A percentile compares a stretch with the other conserved stretches of the same genome.
Conservation (phyloP, 495 filamentous ascomycete genomes). For the Penicillium simplicissimum region DNA sequence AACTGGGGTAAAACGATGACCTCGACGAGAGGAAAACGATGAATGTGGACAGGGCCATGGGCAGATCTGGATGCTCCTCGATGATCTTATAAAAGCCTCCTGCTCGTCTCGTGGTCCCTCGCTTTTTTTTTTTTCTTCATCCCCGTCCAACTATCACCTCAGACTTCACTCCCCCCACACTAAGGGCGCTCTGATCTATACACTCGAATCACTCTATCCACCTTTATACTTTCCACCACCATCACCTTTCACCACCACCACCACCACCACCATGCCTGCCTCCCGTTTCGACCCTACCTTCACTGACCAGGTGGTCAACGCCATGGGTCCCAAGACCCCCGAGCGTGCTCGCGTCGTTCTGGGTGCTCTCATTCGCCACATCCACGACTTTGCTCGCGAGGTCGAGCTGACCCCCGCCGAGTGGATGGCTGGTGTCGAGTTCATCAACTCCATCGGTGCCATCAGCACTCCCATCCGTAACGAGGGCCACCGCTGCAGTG, state of each 20-base stretch:
- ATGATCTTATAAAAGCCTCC: background rate
- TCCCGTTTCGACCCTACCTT: constrained; percentile 71
- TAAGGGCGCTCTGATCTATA: background rate
- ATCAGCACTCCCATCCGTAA: constrained; percentile 62
- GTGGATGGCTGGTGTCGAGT: constrained; percentile 76
- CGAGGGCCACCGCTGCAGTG: constrained; percentile 76
- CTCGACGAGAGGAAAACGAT: too few species aligned
- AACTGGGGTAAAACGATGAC: constrained; percentile 1
- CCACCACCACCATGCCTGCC: constrained; percentile 34
- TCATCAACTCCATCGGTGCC: constrained; percentile 54
- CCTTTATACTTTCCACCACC: background rate
- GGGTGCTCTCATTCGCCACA: constrained; percentile 65
- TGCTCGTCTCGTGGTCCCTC: background rate
- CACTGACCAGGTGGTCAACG: constrained; percentile 70
- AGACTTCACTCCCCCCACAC: too few species aligned
- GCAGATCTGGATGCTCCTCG: background rate
- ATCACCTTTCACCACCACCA: too few species aligned
- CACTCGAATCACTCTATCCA: background rate
- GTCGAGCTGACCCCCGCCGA: constrained; percentile 77
- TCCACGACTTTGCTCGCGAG: constrained; percentile 84
- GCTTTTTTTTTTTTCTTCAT: background rate
- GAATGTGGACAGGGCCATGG: background rate
- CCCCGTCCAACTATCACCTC: background rate
- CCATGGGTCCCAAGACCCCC: constrained; percentile 72
- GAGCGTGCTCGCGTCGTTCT: constrained; percentile 67